Base-by-base conservation (phyloP, 169 alveolate genomes). In the Eimeria acervulina region DNA sequence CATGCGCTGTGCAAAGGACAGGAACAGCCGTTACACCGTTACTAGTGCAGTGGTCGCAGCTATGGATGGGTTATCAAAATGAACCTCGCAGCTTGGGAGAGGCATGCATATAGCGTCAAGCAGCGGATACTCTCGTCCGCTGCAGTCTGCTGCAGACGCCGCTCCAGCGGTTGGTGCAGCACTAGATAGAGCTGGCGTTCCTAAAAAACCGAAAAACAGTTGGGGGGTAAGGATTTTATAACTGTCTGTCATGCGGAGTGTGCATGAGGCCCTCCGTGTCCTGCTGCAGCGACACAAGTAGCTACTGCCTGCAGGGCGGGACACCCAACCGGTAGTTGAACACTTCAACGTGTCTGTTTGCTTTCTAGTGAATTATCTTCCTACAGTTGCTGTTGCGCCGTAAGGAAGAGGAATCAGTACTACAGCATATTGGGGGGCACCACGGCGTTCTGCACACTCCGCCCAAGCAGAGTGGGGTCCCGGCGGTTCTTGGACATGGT, bases 251-350 rank as follows among this genome's bases (percentile, higher is more conserved):
- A n/a, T 23, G 87, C 47, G 12, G 33, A 13, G n/a, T 38, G 23
- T 76, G 87, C 87, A 21, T 21, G 36, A 26, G 38, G 59, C 63
- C 87, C 63, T 15, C 33, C 38, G 38, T 1, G 63, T 1, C 31
- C 63, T 63, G 59, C 87, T 4, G 63, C 87, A 10, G 63, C 61
- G 12, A 38, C 87, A 21, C 33, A 26, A 21, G 87, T 4, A 76
- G 59, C 63, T 76, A 40, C 63, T n/a, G 87, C 40, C 63, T 38
- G 87, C 63, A 40, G 63, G 52, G 63, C 47, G 47, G 42, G 47
- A 31, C 80, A 31, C 80, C 28, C 47, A n/a, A 26, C 33, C 1
- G 47, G 23, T 33, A 15, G 47, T 68, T 68, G 47, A 15, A n/a
- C 47, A 0, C 12, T 33, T 68, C 47, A 68, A 68, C 10, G 4